These are phyloP conservation scores for Neophaeococcomyces aloes DNA, from an alignment of 2,329 filamentous ascomycete species.

Conservation along the genomic window DNA sequence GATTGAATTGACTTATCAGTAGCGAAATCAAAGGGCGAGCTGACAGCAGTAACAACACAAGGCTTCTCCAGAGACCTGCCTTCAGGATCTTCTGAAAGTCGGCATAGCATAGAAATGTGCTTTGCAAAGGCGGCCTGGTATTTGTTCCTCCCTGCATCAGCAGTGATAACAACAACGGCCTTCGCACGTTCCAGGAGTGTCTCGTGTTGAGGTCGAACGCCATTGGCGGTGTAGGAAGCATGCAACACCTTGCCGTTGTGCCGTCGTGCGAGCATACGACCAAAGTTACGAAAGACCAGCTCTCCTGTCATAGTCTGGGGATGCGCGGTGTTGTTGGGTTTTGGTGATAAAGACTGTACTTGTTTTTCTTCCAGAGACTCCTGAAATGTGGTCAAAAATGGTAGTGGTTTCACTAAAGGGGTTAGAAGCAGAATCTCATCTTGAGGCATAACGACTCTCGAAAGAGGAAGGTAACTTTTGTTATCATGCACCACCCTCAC, in stretches of 20 bases:
- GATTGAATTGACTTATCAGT: conserved; percentile 85
- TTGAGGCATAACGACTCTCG: conserved; percentile 67
- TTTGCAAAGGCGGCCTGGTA: conserved; percentile 95
- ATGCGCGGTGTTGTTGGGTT: conserved; percentile 47
- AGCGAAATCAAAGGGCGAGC: conserved; percentile 92
- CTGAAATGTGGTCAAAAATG: conserved; percentile 73
- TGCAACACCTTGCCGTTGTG: conserved; percentile 79
- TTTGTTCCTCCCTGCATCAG: conserved; percentile 84
- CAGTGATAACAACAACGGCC: conserved; percentile 81
- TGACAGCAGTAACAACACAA: conserved; percentile 81
- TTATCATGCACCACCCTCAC: conserved; percentile 90
- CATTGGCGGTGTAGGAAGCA: conserved; percentile 90
- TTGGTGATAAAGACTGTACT: conserved; percentile 27
- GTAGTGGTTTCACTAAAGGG: conserved; percentile 82
- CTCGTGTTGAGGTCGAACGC: conserved; percentile 83
- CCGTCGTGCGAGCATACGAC: conserved; percentile 74
- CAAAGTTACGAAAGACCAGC: conserved; percentile 81
- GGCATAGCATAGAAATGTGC: conserved; percentile 88
- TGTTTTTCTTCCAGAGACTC: conserved; percentile 40
- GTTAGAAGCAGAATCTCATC: conserved; percentile 86
- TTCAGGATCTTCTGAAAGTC: conserved; percentile 29
- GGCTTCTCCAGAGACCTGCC: conserved; percentile 57
- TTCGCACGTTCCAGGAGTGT: conserved; percentile 81
- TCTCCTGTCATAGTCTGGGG: conserved; percentile 77
- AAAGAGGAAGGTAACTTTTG: conserved; percentile 70